phyloP scores from a whole-genome alignment of 2,329 filamentous ascomycete genomes.

The Fusarium metavorans region DNA sequence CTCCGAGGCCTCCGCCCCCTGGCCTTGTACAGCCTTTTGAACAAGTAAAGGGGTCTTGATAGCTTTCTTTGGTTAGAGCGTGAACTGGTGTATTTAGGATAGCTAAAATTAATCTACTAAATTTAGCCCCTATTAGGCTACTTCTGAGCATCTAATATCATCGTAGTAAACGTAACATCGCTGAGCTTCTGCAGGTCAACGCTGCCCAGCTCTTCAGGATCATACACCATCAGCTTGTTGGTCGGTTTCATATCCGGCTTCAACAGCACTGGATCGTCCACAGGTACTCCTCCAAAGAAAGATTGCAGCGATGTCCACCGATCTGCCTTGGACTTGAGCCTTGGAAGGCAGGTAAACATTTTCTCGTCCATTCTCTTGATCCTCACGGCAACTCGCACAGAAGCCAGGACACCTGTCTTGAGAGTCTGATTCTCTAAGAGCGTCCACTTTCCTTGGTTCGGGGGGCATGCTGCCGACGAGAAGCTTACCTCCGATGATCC shows the following conservation, averaged over 20 bases:
- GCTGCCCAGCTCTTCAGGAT: not conserved
- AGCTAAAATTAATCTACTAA: not conserved
- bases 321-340: conserved; percentile 1
- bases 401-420: conserved; percentile 12
- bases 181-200: conserved; percentile 8
- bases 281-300: not conserved
- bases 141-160: conserved; percentile 5
- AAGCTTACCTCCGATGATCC: not conserved
- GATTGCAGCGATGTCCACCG: not conserved
- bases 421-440: conserved; percentile 17
- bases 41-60: not conserved
- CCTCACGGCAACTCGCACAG: not conserved
- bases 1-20: no score
- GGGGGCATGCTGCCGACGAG: conserved; percentile 7
- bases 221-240: conserved; percentile 1
- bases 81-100: not conserved
- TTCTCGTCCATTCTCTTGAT: conserved; percentile 1
- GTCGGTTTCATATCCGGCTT: not conserved
- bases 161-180: conserved; percentile 4
- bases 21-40: no score
- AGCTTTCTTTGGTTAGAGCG: not conserved
- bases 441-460: conserved; percentile 9
- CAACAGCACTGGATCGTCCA: not conserved
- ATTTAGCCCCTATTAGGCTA: not conserved
- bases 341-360: not conserved